phyloP scores from a whole-genome alignment of 2,329 filamentous ascomycete species.

The Penicillium sp. region DNA sequence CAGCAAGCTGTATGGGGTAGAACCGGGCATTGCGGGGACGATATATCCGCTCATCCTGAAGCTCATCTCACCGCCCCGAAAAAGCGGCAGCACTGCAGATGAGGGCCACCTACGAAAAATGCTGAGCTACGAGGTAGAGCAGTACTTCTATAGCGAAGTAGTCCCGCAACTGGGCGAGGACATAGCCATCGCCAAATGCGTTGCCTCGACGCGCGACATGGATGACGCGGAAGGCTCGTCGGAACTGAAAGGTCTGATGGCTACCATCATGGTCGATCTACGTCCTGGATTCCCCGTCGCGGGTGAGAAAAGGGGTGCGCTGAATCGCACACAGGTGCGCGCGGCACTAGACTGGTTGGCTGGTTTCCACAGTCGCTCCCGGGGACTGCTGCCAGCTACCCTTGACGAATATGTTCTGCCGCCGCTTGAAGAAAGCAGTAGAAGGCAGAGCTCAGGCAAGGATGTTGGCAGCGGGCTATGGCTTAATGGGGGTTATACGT shows the following conservation, averaged over 20 bases:
- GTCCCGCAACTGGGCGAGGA: slow-evolving; percentile 50
- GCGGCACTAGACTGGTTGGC: slow-evolving; percentile 64
- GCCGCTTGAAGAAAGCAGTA: slow-evolving; percentile 54
- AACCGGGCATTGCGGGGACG: slow-evolving; percentile 15
- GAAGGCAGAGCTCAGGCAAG: slow-evolving; percentile 27
- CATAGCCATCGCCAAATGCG: slow-evolving; percentile 53
- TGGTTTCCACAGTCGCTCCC: slow-evolving; percentile 59
- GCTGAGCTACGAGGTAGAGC: slow-evolving; percentile 66
- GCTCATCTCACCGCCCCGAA: slow-evolving; percentile 56
- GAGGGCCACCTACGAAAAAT: slow-evolving; percentile 67
- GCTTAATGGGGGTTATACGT: slow-evolving; percentile 69
- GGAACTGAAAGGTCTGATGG: slow-evolving; percentile 41
- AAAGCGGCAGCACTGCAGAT: slow-evolving; percentile 37
- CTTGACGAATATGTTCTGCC: slow-evolving; percentile 43
- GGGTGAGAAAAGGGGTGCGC: slow-evolving; percentile 39
- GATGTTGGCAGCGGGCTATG: slow-evolving; percentile 46
- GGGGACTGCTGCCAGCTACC: slow-evolving; percentile 35
- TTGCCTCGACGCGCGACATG: slow-evolving; percentile 46
- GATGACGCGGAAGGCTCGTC: slow-evolving; percentile 26
- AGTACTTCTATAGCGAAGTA: slow-evolving; percentile 62
- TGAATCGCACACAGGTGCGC: slow-evolving; percentile 51
- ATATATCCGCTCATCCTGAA: slow-evolving; percentile 55
- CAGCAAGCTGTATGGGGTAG: slow-evolving; percentile 21
- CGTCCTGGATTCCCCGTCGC: slow-evolving; percentile 55
- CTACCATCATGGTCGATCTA: slow-evolving; percentile 61